Base-by-base conservation (phyloP, 805 yeast genomes). In the Starmerella potacharoeniae region DNA sequence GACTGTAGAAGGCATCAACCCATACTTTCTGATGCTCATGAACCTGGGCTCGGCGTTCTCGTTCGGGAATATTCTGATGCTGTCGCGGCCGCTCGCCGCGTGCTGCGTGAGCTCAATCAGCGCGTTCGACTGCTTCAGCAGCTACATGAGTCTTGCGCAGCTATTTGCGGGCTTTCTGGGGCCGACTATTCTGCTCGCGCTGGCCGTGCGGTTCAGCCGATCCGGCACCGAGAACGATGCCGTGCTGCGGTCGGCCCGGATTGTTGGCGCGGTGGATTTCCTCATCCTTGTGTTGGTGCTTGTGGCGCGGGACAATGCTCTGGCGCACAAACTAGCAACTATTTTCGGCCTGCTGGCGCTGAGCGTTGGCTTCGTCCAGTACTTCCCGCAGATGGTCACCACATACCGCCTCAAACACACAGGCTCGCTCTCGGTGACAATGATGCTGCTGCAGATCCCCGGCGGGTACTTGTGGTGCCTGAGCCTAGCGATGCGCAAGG, bases 361-460 rank as follows among this genome's bases (percentile, higher is more conserved):
- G 0, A 51, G 75, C 0, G 69, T 85, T 49, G 82, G 95, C 0
- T 72, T 80, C 17, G 68, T 82, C 35, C 95, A 87, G 69, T 87
- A 86, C 63, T 70, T 86, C 51, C 96, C 96, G 0, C 96, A 87
- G 68, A 75, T 87, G 9, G 68, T 72, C 59, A 85, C 90, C 41
- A 87, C 95, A 0, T 83, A 74, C 62, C 64, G 58, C 1, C 73
- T 87, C 57, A 82, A 83, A 63, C 89, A 82, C 60, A 82, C 95
- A 0, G 96, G 95, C 9, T 82, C 89, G 0, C 73, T 87, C 28
- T 85, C 95, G 0, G 73, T 86, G 10, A 77, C 81, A 6, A 86
- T 85, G 88, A 84, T 87, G 91, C 70, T 81, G 44, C 76, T 88
- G 59, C 96, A 87, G 66, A 86, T 95, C 17, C 96, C 96, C 0